Evolutionary conservation across 2,329 filamentous ascomycete species (phyloP).

Genomic region (Aspergillus hiratsukae): DNA sequence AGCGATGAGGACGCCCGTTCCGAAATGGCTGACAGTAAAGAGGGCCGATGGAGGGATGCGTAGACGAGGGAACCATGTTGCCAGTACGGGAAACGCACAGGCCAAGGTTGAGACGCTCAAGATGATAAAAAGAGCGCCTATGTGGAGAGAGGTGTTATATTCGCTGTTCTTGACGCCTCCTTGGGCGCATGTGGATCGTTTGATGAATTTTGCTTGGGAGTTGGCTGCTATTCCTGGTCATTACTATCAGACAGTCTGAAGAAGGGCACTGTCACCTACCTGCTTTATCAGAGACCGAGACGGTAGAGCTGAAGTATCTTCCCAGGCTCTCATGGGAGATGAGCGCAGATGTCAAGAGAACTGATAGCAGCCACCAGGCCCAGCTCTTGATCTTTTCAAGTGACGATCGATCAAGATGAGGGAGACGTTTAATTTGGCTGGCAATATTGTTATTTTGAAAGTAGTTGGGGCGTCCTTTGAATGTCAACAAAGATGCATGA

Average conservation of each 20-base stretch:
- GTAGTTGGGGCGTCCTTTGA: constrained; percentile 20
- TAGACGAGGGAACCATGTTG: constrained; percentile 54
- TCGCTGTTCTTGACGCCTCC: constrained; percentile 19
- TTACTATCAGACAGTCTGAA: not conserved
- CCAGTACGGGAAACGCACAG: constrained; percentile 64
- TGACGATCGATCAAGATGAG: constrained; percentile 1
- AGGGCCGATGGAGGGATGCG: constrained; percentile 48
- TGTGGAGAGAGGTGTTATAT: constrained; percentile 63
- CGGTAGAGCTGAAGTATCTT: constrained; percentile 4
- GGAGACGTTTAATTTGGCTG: not conserved
- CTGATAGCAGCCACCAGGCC: constrained; percentile 24
- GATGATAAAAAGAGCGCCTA: constrained; percentile 62
- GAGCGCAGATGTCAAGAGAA: constrained; percentile 18
- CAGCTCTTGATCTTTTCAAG: constrained; percentile 17
- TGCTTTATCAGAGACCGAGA: not conserved
- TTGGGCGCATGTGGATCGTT: constrained; percentile 23
- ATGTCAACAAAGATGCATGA: not conserved
- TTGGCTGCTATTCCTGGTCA: not conserved
- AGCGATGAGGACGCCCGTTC: constrained; percentile 79
- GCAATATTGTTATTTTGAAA: constrained; percentile 1
- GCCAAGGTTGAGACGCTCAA: constrained; percentile 51
- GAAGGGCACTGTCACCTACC: not conserved
- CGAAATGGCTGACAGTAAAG: constrained; percentile 62
- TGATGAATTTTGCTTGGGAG: not conserved
- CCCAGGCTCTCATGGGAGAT: constrained; percentile 18